These are phyloP conservation scores for Biscutella laevigata DNA, from an alignment of 441 rosid genomes.

Conservation along the genomic window DNA sequence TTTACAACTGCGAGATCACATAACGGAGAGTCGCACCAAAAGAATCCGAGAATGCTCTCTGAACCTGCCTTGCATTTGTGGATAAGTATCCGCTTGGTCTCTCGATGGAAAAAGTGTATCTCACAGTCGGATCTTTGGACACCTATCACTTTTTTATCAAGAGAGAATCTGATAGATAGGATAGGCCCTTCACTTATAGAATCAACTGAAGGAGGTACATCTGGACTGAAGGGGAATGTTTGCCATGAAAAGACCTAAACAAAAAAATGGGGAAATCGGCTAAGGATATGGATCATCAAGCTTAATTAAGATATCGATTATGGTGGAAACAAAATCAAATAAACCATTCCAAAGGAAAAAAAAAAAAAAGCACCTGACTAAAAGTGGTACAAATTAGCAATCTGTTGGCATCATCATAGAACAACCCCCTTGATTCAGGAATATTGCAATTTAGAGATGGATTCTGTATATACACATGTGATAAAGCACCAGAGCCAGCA, in stretches of 20 bases:
- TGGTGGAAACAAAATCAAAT: conserved; percentile 6
- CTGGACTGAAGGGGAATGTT: conserved; percentile 56
- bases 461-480: conserved; percentile 73
- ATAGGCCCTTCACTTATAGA: conserved; percentile 75
- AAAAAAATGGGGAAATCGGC: conserved; percentile 1
- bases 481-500: conserved; percentile 60
- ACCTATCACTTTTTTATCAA: conserved; percentile 73
- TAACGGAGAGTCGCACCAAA: conserved; percentile 89
- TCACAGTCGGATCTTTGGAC: conserved; percentile 68
- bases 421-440: conserved; percentile 63
- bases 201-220: conserved; percentile 53
- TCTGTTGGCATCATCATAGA: conserved; percentile 88
- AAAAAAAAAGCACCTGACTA: conserved; percentile 46
- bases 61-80: conserved; percentile 66
- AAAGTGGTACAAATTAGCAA: conserved; percentile 51
- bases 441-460: conserved; percentile 60
- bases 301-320: not conserved
- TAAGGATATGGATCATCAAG: conserved; percentile 11
- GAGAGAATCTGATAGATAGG: conserved; percentile 64
- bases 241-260: conserved; percentile 80
- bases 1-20: conserved; percentile 81
- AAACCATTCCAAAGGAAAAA: conserved; percentile 11
- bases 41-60: conserved; percentile 81
- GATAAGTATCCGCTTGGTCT: conserved; percentile 52
- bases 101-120: conserved; percentile 66